Percentiles rank a stretch among this genome's conserved stretches.
phyloP scores from a whole-genome alignment of 2,329 filamentous ascomycete genomes.

The Fusarium tanahbumbuense region DNA sequence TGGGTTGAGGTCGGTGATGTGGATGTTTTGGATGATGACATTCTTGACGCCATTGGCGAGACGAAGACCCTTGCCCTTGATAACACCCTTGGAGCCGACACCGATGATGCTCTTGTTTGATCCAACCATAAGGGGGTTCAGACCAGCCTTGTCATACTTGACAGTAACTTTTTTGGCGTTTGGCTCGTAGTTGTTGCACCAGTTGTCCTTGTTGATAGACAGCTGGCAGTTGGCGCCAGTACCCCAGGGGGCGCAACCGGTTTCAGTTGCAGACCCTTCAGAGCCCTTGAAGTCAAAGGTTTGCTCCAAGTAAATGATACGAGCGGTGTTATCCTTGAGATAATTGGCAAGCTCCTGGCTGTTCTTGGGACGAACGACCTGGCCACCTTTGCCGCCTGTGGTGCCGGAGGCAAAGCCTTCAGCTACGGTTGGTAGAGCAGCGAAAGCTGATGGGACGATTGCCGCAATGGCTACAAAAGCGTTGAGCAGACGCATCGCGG shows the following conservation, averaged over 20 bases:
- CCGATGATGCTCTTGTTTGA: slow-evolving; percentile 70
- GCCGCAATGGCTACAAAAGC: slow-evolving; percentile 33
- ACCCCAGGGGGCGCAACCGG: slow-evolving; percentile 70
- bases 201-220: slow-evolving; percentile 69
- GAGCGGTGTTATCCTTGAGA: slow-evolving; percentile 63
- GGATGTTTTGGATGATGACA: slow-evolving; percentile 70
- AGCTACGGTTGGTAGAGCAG: slow-evolving; percentile 50
- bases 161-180: slow-evolving; percentile 59
- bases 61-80: slow-evolving; percentile 68
- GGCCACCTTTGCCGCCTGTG: slow-evolving; percentile 66
- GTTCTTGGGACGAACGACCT: slow-evolving; percentile 63
- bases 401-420: slow-evolving; percentile 62
- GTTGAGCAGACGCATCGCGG: slow-evolving; percentile 20
- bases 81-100: slow-evolving; percentile 62
- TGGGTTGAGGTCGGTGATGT: slow-evolving; percentile 67
- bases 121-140: slow-evolving; percentile 63
- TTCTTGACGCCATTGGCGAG: slow-evolving; percentile 59
- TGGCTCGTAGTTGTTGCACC: slow-evolving; percentile 69
- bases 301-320: slow-evolving; percentile 69
- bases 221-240: slow-evolving; percentile 65
- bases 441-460: slow-evolving; percentile 33
- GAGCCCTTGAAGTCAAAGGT: slow-evolving; percentile 66
- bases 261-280: slow-evolving; percentile 63
- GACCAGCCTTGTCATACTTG: slow-evolving; percentile 64
- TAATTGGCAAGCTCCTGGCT: slow-evolving; percentile 69